Conservation (phyloP, 2,329 filamentous ascomycete species). For the Claviceps cyperi region DNA sequence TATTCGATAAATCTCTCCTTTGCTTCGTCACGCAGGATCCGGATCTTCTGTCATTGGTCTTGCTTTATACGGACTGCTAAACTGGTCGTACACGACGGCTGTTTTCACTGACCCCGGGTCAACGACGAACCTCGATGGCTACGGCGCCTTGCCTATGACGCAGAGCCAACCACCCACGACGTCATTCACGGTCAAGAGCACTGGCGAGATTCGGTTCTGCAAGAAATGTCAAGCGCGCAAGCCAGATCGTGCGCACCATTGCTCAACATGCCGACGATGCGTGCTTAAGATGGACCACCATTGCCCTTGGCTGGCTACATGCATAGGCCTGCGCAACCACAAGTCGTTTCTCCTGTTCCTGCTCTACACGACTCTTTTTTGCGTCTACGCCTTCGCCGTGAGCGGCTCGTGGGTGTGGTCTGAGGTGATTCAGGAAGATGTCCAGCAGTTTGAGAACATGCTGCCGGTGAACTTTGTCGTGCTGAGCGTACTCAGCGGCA, state of each 20-base stretch:
- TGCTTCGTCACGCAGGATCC: slow-evolving; percentile 26
- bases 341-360: slow-evolving; percentile 91
- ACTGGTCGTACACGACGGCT: slow-evolving; percentile 80
- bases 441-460: slow-evolving; percentile 57
- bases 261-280: slow-evolving; percentile 84
- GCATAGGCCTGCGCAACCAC: slow-evolving; percentile 86
- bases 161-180: slow-evolving; percentile 39
- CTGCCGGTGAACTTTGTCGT: slow-evolving; percentile 87
- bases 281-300: slow-evolving; percentile 99
- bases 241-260: slow-evolving; percentile 92
- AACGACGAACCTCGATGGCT: slow-evolving; percentile 50
- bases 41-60: slow-evolving; percentile 49
- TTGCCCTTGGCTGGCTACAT: slow-evolving; percentile 94
- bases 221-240: slow-evolving; percentile 95
- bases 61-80: slow-evolving; percentile 61
- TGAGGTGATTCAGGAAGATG: slow-evolving; percentile 60
- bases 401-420: slow-evolving; percentile 71
- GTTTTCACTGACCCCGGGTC: slow-evolving; percentile 84
- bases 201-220: slow-evolving; percentile 77
- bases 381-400: slow-evolving; percentile 65
- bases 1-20: not conserved
- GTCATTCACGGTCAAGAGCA: slow-evolving; percentile 83
- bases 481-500: slow-evolving; percentile 71
- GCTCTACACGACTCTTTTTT: slow-evolving; percentile 77
- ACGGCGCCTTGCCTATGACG: slow-evolving; percentile 64